Percentiles rank a stretch among this genome's conserved stretches.
Conservation (phyloP, 75 land plant genomes). For the Cunninghamia lanceolata region DNA sequence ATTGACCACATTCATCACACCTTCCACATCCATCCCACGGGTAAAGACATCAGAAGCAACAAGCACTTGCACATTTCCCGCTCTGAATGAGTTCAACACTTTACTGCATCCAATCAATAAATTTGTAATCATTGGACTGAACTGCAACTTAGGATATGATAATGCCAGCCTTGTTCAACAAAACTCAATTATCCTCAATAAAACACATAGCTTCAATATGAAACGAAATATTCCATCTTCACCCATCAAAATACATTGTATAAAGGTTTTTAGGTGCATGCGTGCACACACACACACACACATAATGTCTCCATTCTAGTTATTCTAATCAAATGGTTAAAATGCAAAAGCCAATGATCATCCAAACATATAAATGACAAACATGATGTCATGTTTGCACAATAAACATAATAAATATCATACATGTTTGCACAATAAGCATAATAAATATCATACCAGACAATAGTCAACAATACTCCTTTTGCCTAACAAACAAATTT, state of each 20-base stretch:
- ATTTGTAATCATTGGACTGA: background rate
- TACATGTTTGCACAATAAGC: background rate
- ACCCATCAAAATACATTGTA: background rate
- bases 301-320: background rate
- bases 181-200: background rate
- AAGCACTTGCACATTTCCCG: slow-evolving; percentile 74
- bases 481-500: background rate
- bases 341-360: background rate
- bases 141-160: background rate
- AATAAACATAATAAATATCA: background rate
- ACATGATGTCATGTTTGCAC: background rate
- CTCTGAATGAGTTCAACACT: slow-evolving; percentile 61
- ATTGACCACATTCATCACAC: slow-evolving; percentile 81
- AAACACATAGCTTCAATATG: background rate
- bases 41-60: slow-evolving; percentile 95
- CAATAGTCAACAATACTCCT: background rate
- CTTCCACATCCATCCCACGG: slow-evolving; percentile 99
- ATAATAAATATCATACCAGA: background rate
- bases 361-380: background rate
- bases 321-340: background rate
- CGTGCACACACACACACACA: background rate
- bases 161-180: background rate
- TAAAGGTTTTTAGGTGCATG: too few species aligned
- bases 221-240: background rate
- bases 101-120: slow-evolving; percentile 53